Percentiles rank a stretch among this genome's conserved stretches.
phyloP scores from a whole-genome alignment of 768 basidiomycete genomes.

The Mycena capillaripes region DNA sequence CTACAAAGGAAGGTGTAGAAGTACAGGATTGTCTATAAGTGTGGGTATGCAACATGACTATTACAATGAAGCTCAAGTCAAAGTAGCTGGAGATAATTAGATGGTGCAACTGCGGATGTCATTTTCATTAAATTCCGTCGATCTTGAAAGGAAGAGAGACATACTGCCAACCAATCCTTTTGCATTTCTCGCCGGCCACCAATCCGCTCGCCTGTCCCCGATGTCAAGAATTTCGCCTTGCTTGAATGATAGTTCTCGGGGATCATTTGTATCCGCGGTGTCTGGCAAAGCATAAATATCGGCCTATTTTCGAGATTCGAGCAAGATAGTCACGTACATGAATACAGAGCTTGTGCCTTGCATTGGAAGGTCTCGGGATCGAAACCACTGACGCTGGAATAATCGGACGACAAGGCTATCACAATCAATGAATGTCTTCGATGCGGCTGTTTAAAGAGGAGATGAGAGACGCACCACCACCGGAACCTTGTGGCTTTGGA shows the following conservation, averaged over 20 bases:
- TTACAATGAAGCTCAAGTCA: background rate
- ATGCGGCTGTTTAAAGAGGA: background rate
- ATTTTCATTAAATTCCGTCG: background rate
- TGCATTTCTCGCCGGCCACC: constrained; percentile 9
- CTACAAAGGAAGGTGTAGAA: too few relatives aligned
- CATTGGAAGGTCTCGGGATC: background rate
- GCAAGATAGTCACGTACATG: background rate
- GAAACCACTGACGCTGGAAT: background rate
- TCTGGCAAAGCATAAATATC: constrained; percentile 5
- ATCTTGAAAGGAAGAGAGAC: background rate
- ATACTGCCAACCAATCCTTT: constrained; percentile 7
- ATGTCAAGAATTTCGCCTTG: constrained; percentile 15
- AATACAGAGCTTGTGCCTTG: constrained; percentile 10
- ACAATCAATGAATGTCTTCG: background rate
- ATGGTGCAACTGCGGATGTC: constrained; percentile 82
- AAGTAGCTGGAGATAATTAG: constrained; percentile 82
- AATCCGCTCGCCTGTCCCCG: background rate
- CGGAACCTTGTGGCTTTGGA: background rate
- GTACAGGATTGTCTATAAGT: too few relatives aligned
- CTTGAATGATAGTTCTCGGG: background rate
- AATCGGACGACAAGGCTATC: background rate
- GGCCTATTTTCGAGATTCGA: background rate
- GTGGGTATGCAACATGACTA: too few relatives aligned
- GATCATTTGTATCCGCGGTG: constrained; percentile 1
- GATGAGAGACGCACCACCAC: background rate